These are phyloP conservation scores for Trypanosoma cruzi DNA, from an alignment of 208 protist species.

Conservation along the genomic window DNA sequence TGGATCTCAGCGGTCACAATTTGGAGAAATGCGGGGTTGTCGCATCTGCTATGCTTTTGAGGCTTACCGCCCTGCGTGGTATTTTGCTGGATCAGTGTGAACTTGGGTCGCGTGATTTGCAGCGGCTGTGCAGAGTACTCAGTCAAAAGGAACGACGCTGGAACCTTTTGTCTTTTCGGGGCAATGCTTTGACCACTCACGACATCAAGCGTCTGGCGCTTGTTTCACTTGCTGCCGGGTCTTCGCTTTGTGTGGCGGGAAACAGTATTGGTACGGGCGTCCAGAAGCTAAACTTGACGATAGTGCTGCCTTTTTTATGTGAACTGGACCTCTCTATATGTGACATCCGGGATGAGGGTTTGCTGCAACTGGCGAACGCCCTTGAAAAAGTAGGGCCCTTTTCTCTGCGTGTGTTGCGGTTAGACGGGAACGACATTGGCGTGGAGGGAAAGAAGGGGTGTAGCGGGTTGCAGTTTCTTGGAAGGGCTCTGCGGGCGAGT, in stretches of 20 bases:
- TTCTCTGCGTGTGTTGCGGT: slow-evolving; percentile 41
- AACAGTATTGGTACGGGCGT: slow-evolving; percentile 32
- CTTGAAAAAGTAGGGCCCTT: slow-evolving; percentile 45
- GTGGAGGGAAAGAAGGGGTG: slow-evolving; percentile 7
- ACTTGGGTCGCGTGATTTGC: slow-evolving; percentile 27
- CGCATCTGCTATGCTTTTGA: slow-evolving; percentile 31
- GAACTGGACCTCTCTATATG: slow-evolving; percentile 46
- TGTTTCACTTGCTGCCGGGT: slow-evolving; percentile 10
- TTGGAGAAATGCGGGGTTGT: slow-evolving; percentile 32
- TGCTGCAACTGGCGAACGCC: slow-evolving; percentile 44
- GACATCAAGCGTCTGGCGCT: slow-evolving; percentile 20
- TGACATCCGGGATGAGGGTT: slow-evolving; percentile 38
- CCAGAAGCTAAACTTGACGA: slow-evolving; percentile 25
- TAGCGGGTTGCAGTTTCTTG: slow-evolving; percentile 53
- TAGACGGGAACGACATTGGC: slow-evolving; percentile 47
- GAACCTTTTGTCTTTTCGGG: slow-evolving; percentile 13
- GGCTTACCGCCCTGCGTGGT: slow-evolving; percentile 26
- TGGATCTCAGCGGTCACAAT: slow-evolving; percentile 37
- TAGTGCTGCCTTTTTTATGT: slow-evolving; percentile 30
- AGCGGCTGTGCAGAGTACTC: slow-evolving; percentile 42
- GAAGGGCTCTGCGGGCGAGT: slow-evolving; percentile 55
- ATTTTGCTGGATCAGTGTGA: slow-evolving; percentile 33
- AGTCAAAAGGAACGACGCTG: slow-evolving; percentile 18
- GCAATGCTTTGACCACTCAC: background rate
- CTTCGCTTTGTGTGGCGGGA: slow-evolving; percentile 13